Evolutionary conservation across 768 basidiomycete species (phyloP).

Genomic region (Tubosaeta sp.): DNA sequence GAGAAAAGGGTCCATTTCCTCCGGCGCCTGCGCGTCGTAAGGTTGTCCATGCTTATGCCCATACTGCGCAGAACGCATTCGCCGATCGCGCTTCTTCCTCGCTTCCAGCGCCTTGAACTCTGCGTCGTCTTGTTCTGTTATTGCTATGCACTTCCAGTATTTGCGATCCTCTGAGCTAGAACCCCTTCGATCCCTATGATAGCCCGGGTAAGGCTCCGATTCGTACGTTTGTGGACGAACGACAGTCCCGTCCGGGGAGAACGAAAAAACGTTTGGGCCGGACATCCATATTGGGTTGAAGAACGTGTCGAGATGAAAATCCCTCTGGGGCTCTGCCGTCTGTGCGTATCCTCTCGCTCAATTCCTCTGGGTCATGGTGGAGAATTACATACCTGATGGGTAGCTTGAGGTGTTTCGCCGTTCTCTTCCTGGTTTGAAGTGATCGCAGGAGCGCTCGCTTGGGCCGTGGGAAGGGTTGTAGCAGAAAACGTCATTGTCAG

Average conservation of each 20-base stretch:
- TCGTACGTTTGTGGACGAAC: not conserved
- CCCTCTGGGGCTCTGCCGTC: not conserved
- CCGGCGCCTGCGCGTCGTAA: not conserved
- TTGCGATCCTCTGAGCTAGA: conserved; percentile 1
- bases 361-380: not conserved
- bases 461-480: too few relatives aligned
- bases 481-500: not conserved
- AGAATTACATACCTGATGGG: not conserved
- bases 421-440: not conserved
- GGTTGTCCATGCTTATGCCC: not conserved
- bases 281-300: conserved; percentile 36
- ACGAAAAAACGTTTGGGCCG: conserved; percentile 21
- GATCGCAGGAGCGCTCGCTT: not conserved
- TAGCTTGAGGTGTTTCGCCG: not conserved
- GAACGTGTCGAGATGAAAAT: conserved; percentile 53
- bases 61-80: not conserved
- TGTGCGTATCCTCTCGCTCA: not conserved
- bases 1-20: not conserved
- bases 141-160: conserved; percentile 18
- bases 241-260: conserved; percentile 18
- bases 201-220: too few relatives aligned
- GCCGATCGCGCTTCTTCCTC: not conserved
- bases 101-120: conserved; percentile 2
- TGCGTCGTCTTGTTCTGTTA: conserved; percentile 16
- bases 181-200: too few relatives aligned